These are phyloP conservation scores for Gracilaria domingensis DNA, from an alignment of 23 red algal species.

Conservation along the genomic window DNA sequence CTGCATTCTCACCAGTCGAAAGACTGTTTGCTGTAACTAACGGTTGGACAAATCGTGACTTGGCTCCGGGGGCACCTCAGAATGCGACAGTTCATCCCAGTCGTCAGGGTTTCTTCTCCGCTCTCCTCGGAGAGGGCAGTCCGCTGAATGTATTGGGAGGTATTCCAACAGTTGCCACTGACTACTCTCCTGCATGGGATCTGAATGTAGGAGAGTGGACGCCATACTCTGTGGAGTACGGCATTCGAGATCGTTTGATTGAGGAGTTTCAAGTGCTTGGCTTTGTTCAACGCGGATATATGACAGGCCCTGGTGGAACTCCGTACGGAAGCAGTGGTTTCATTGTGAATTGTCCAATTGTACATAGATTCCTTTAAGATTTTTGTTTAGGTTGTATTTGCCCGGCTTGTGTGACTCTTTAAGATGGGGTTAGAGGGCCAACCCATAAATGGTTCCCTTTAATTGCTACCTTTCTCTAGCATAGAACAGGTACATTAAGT, in stretches of 20 bases:
- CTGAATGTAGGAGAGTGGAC: conserved; percentile 62
- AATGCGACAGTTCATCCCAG: conserved; percentile 44
- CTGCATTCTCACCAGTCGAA: conserved; percentile 67
- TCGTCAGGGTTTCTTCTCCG: conserved; percentile 58
- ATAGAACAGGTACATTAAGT: too few species aligned
- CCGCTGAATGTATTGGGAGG: conserved; percentile 63
- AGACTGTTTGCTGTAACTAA: conserved; percentile 49
- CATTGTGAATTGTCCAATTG: conserved; percentile 72
- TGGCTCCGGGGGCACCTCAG: conserved; percentile 33
- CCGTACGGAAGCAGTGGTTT: conserved; percentile 49
- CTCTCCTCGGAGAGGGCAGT: conserved; percentile 43
- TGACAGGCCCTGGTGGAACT: conserved; percentile 40
- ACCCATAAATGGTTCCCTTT: too few species aligned
- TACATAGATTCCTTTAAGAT: conserved; percentile 52
- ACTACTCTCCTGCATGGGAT: conserved; percentile 74
- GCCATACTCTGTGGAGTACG: conserved; percentile 28
- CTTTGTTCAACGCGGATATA: conserved; percentile 53
- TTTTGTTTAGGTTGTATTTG: too few species aligned
- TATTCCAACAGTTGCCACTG: conserved; percentile 64
- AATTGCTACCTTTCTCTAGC: too few species aligned
- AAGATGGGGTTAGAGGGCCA: too few species aligned
- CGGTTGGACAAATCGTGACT: conserved; percentile 48
- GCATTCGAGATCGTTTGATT: conserved; percentile 45
- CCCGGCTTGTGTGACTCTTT: too few species aligned
- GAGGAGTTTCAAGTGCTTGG: conserved; percentile 67